Percentiles rank a stretch among this genome's conserved stretches.
Conservation (phyloP, 345 rosid genomes). For the Dovyalis caffra region DNA sequence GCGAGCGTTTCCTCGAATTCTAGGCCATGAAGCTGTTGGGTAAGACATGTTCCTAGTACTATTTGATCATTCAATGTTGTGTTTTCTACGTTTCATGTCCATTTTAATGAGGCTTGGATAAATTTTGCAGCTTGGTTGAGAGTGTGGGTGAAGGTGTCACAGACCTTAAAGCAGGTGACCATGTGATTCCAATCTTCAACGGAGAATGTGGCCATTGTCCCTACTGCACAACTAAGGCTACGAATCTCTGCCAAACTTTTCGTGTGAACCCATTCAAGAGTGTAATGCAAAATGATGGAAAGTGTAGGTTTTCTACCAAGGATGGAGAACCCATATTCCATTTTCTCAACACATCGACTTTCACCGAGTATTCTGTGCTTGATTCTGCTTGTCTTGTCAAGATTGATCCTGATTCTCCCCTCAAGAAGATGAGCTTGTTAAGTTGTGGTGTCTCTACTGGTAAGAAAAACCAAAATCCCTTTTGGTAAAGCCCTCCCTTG, state of each 20-base stretch:
- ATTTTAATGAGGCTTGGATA: not conserved
- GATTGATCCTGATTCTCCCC: slow-evolving; percentile 43
- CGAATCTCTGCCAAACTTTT: slow-evolving; percentile 48
- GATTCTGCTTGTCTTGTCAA: slow-evolving; percentile 60
- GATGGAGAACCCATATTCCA: slow-evolving; percentile 54
- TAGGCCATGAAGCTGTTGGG: slow-evolving; percentile 88
- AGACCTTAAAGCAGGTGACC: slow-evolving; percentile 59
- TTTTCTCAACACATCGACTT: slow-evolving; percentile 67
- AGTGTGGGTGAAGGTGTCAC: slow-evolving; percentile 64
- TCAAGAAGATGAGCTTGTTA: slow-evolving; percentile 55
- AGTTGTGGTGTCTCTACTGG: slow-evolving; percentile 78
- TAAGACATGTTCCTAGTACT: slow-evolving; percentile 11
- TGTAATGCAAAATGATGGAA: slow-evolving; percentile 54
- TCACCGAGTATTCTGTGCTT: slow-evolving; percentile 62
- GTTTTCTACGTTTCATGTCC: not conserved
- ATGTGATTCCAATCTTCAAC: slow-evolving; percentile 59
- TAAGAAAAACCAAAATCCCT: slow-evolving; percentile 7
- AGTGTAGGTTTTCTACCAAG: slow-evolving; percentile 47
- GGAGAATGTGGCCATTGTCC: slow-evolving; percentile 73
- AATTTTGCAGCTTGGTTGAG: slow-evolving; percentile 48
- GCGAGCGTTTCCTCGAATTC: slow-evolving; percentile 60
- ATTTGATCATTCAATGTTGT: not conserved
- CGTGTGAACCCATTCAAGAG: slow-evolving; percentile 54
- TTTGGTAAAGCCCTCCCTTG: no score
- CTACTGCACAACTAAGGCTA: slow-evolving; percentile 37